phyloP scores from a whole-genome alignment of 140 eudicot genomes.

The Oenanthe javanica region DNA sequence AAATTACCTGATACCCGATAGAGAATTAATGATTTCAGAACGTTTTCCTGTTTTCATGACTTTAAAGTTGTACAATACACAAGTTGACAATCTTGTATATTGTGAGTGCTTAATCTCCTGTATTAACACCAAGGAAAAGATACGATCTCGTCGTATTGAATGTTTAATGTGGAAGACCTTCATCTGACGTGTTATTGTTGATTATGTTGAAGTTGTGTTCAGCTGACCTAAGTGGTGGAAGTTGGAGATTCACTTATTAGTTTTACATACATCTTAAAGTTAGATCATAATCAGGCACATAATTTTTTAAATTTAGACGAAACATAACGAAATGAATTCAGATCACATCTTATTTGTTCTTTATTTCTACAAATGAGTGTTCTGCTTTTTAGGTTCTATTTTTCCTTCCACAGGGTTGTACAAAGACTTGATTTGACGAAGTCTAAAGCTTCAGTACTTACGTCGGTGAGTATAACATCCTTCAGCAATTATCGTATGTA shows the following conservation, averaged over 20 bases:
- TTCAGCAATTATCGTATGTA: not conserved
- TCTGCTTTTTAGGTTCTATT: not conserved
- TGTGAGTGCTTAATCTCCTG: not conserved
- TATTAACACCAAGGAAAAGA: not conserved
- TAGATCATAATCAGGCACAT: not conserved
- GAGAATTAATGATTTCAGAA: too few species aligned
- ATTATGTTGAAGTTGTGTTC: not conserved
- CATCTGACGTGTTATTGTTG: not conserved
- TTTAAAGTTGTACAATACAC: too few species aligned
- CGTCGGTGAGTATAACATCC: slow-evolving; percentile 57
- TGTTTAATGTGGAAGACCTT: not conserved
- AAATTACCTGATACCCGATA: too few species aligned
- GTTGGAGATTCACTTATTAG: not conserved
- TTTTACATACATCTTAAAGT: too few species aligned
- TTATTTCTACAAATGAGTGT: not conserved
- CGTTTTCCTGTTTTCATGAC: too few species aligned
- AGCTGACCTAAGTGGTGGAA: not conserved
- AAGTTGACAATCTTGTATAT: not conserved
- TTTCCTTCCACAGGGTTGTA: slow-evolving; percentile 54
- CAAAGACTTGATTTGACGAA: slow-evolving; percentile 92
- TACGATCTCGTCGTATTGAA: not conserved
- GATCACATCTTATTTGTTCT: not conserved
- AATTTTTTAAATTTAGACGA: not conserved
- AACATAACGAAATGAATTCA: not conserved
- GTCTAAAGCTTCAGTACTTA: slow-evolving; percentile 93